Conservation (phyloP, 2,329 filamentous ascomycete species). For the Paecilomyces dactylethromorphus region DNA sequence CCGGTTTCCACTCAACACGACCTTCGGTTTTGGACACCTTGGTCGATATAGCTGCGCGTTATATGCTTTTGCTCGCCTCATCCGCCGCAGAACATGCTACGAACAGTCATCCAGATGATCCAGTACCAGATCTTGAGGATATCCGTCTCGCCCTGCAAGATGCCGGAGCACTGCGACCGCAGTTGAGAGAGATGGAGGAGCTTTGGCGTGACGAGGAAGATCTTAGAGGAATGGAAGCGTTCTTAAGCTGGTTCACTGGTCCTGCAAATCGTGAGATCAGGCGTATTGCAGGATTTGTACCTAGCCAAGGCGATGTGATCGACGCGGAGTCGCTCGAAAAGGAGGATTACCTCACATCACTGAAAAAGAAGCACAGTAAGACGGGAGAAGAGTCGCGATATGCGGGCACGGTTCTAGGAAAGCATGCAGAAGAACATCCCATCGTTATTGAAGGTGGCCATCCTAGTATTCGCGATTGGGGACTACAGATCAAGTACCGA, state of each 20-base stretch:
- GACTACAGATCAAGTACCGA: constrained; percentile 26
- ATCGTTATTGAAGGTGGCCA: constrained; percentile 74
- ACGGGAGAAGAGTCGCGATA: constrained; percentile 82
- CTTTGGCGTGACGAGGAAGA: constrained; percentile 68
- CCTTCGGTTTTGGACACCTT: constrained; percentile 79
- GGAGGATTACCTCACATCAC: constrained; percentile 64
- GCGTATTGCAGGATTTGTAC: constrained; percentile 69
- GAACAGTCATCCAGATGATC: constrained; percentile 59
- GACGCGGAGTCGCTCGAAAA: constrained; percentile 48
- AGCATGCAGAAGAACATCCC: constrained; percentile 61
- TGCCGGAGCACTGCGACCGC: constrained; percentile 65
- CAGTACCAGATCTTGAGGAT: constrained; percentile 63
- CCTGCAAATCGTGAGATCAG: constrained; percentile 71
- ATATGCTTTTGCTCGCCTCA: constrained; percentile 68
- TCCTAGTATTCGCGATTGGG: constrained; percentile 63
- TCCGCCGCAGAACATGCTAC: constrained; percentile 65
- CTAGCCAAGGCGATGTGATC: constrained; percentile 46
- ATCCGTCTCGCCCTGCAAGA: constrained; percentile 81
- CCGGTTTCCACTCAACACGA: constrained; percentile 78
- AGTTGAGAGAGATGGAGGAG: constrained; percentile 62
- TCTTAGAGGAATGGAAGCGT: constrained; percentile 66
- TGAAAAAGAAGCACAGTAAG: constrained; percentile 91
- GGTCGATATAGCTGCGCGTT: constrained; percentile 79
- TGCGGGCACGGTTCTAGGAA: constrained; percentile 75
- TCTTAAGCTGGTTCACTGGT: constrained; percentile 72